A percentile compares a stretch with the other conserved stretches of the same genome.
Evolutionary conservation across 108 stramenopile species (phyloP).

Genomic region (Nannochloropsis gaditana): DNA sequence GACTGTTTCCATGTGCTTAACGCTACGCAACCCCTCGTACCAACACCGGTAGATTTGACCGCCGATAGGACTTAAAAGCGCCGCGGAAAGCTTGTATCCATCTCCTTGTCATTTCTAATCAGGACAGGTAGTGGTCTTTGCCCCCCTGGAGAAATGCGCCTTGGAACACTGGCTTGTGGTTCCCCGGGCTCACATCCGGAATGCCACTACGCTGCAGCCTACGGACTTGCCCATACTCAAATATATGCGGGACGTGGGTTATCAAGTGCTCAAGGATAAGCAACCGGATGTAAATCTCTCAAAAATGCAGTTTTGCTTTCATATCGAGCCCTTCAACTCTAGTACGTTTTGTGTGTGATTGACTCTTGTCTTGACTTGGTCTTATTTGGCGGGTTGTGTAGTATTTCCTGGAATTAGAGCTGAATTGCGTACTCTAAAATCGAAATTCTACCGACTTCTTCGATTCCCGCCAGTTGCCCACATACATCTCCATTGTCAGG

Average conservation of each 20-base stretch:
- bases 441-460: neutral
- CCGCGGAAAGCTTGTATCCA: neutral
- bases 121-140: neutral
- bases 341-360: neutral
- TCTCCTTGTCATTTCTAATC: neutral
- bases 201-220: neutral
- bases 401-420: neutral
- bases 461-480: constrained; percentile 1
- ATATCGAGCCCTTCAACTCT: neutral
- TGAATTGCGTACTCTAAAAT: neutral
- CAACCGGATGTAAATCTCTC: neutral
- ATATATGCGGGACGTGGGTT: neutral
- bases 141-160: neutral
- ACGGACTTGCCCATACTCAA: neutral
- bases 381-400: neutral
- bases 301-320: neutral
- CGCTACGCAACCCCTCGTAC: neutral
- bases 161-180: constrained; percentile 1
- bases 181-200: neutral
- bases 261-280: neutral
- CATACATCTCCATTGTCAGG: constrained; percentile 5
- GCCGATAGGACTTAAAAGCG: neutral
- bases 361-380: neutral
- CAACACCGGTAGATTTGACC: neutral
- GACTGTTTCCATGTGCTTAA: neutral